phyloP scores from a whole-genome alignment of 495 filamentous ascomycete genomes.

The Tuber borchii region DNA sequence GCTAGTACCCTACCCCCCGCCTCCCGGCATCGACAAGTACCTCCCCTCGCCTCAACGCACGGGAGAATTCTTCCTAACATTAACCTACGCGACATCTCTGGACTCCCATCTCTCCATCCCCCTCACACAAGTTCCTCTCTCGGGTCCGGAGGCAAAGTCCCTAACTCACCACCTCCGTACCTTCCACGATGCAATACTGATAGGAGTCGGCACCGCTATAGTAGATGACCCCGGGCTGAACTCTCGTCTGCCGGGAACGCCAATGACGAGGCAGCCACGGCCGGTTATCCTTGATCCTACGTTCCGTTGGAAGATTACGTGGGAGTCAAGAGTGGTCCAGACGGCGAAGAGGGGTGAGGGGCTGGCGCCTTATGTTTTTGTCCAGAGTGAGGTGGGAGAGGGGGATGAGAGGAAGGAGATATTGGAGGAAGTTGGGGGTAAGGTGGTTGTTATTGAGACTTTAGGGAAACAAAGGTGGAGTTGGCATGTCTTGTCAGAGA shows the following conservation, averaged over 20 bases:
- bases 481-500: neutral
- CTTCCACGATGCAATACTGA: constrained; percentile 72
- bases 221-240: constrained; percentile 82
- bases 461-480: constrained; percentile 1
- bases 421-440: constrained; percentile 44
- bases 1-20: neutral
- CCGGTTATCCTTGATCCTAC: constrained; percentile 73
- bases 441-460: constrained; percentile 40
- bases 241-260: constrained; percentile 58
- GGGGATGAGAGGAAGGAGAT: constrained; percentile 32
- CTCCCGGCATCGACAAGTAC: constrained; percentile 10
- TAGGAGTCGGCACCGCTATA: constrained; percentile 76
- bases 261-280: constrained; percentile 58
- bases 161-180: constrained; percentile 88
- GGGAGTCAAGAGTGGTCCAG: constrained; percentile 56
- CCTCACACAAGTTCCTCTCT: constrained; percentile 69
- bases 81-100: constrained; percentile 87
- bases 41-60: constrained; percentile 14
- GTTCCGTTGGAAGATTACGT: constrained; percentile 58
- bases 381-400: constrained; percentile 40
- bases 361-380: constrained; percentile 64
- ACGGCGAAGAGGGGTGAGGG: constrained; percentile 61
- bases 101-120: constrained; percentile 73
- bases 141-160: constrained; percentile 70
- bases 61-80: constrained; percentile 51